phyloP scores from a whole-genome alignment of 2,329 filamentous ascomycete species.

The Cryphonectria nitschkei region DNA sequence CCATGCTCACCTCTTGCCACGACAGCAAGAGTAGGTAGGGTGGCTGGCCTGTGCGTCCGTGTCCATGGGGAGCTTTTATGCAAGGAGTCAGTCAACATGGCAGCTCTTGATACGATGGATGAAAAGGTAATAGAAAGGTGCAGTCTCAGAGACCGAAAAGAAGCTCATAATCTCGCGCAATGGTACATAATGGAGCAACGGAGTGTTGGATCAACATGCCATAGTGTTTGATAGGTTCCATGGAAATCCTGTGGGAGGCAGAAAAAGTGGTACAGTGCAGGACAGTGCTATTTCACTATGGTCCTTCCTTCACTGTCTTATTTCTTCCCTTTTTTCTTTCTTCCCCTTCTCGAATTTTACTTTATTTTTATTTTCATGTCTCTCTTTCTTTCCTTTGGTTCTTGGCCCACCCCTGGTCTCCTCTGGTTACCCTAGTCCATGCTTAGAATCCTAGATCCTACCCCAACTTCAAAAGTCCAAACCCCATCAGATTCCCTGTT shows the following conservation, averaged over 20 bases:
- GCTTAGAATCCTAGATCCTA: slow-evolving; percentile 12
- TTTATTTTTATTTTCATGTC: background rate
- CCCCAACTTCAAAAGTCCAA: background rate
- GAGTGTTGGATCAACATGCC: background rate
- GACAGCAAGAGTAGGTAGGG: background rate
- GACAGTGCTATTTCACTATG: slow-evolving; percentile 7
- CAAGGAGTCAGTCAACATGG: background rate
- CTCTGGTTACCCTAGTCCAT: slow-evolving; percentile 4
- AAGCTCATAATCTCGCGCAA: background rate
- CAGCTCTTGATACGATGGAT: background rate
- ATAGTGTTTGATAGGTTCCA: background rate
- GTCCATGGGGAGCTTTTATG: background rate
- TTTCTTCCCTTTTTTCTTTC: background rate
- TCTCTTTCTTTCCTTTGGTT: background rate
- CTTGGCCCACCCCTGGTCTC: background rate
- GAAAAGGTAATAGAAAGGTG: background rate
- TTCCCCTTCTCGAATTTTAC: background rate
- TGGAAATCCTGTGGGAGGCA: background rate
- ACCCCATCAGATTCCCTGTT: slow-evolving; percentile 9
- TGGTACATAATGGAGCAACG: background rate
- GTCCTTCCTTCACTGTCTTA: no score
- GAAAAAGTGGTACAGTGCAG: slow-evolving; percentile 1
- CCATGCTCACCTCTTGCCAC: background rate
- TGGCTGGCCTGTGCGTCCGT: background rate
- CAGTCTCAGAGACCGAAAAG: background rate